Conservation (phyloP, 202 grass and related monocot species). For the Cymbopogon flexuosus region DNA sequence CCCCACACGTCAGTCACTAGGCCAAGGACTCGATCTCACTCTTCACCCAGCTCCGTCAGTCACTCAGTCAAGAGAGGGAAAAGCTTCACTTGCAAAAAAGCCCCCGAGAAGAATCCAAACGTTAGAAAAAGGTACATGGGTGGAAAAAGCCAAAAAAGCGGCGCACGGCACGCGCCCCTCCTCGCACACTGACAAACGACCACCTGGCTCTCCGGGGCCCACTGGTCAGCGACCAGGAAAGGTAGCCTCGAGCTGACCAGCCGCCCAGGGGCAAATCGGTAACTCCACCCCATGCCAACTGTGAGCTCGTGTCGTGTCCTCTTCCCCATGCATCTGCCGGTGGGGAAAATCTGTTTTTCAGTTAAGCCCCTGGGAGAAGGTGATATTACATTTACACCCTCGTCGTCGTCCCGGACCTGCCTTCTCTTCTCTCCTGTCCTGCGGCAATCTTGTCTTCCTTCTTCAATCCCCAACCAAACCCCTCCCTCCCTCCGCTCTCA, state of each 20-base stretch:
- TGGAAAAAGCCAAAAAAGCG: background rate
- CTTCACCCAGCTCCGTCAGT: background rate
- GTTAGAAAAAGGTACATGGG: conserved; percentile 9
- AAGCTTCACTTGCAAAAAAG: conserved; percentile 16
- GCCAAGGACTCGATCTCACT: background rate
- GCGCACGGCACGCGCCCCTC: background rate
- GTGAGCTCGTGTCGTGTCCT: background rate
- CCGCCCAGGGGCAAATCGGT: conserved; percentile 18
- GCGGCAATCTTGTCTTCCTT: background rate
- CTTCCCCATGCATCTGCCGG: background rate
- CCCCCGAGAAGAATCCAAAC: conserved; percentile 29
- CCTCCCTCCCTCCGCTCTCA: background rate
- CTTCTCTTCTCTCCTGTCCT: background rate
- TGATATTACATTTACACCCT: background rate
- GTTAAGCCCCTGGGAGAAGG: background rate
- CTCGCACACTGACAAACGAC: background rate
- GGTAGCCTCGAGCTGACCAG: background rate
- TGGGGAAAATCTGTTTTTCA: background rate
- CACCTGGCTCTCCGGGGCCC: background rate
- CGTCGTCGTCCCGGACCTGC: background rate
- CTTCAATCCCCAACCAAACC: conserved; percentile 27
- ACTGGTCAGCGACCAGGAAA: background rate
- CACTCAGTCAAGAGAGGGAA: background rate
- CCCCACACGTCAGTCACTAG: background rate
- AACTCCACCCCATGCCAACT: conserved; percentile 15